Percentiles rank a stretch among this genome's conserved stretches.
phyloP scores from a whole-genome alignment of 371 early-diverging fungal genomes.

The Dentiscutata heterogama region DNA sequence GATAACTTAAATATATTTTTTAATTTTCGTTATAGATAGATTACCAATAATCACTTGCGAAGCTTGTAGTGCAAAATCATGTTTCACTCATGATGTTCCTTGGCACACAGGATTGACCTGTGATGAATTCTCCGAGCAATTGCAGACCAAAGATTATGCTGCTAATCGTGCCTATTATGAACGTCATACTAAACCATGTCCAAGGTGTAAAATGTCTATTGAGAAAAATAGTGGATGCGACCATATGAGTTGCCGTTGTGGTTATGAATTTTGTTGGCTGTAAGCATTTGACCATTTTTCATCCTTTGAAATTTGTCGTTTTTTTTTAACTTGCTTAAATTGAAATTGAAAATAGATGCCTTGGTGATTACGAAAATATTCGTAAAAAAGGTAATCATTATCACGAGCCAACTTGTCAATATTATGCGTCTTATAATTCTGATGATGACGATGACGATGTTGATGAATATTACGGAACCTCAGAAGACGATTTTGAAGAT shows the following conservation, averaged over 20 bases:
- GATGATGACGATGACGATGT: not conserved
- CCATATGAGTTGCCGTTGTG: conserved; percentile 43
- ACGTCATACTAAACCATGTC: conserved; percentile 32
- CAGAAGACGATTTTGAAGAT: not conserved
- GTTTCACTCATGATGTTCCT: conserved; percentile 23
- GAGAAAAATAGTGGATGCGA: conserved; percentile 44
- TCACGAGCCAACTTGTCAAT: conserved; percentile 19
- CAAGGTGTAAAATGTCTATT: conserved; percentile 26
- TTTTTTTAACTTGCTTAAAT: not conserved
- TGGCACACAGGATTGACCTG: not conserved
- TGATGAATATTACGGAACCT: not conserved
- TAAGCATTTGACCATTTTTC: conserved; percentile 17
- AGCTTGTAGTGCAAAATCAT: conserved; percentile 6
- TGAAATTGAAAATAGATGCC: conserved; percentile 2
- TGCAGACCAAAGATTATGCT: not conserved
- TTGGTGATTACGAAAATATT: conserved; percentile 40
- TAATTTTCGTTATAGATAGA: not conserved
- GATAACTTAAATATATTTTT: too few relatives aligned
- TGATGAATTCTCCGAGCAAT: not conserved
- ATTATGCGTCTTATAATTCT: conserved; percentile 41
- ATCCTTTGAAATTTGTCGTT: not conserved
- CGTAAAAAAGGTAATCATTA: conserved; percentile 38
- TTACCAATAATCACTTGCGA: conserved; percentile 12
- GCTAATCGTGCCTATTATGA: conserved; percentile 30
- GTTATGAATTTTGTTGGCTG: conserved; percentile 45